A percentile compares a stretch with the other conserved stretches of the same genome.
These are phyloP conservation scores for Aureococcus anophagefferens DNA, from an alignment of 108 stramenopile species.

Conservation along the genomic window DNA sequence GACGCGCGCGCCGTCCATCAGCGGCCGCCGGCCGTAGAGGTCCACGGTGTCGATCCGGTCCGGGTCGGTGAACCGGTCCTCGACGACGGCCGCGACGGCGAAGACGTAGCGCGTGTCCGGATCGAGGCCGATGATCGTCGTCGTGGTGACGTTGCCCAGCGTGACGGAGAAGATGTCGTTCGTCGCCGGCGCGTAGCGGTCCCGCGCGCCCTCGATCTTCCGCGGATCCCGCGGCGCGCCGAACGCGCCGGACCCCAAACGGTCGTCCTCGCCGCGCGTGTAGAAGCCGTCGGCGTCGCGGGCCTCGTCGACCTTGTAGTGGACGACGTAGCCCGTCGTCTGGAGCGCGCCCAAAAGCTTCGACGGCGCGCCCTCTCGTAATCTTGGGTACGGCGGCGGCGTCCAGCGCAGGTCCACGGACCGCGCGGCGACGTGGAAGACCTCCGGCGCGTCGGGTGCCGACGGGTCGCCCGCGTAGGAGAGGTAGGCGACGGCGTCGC, in stretches of 20 bases:
- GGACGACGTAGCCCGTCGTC: constrained; percentile 37
- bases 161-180: constrained; percentile 1
- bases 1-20: constrained; percentile 9
- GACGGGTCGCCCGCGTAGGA: constrained; percentile 29
- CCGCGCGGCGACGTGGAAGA: constrained; percentile 33
- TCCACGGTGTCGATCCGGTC: constrained; percentile 24
- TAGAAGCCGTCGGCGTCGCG: not conserved
- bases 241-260: no score
- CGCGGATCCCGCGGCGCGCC: no score
- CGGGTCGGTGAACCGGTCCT: constrained; percentile 12
- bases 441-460: constrained; percentile 1
- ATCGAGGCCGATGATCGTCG: constrained; percentile 33
- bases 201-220: no score
- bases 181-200: no score
- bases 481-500: constrained; percentile 28
- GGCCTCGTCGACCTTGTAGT: not conserved
- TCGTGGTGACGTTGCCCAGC: constrained; percentile 55
- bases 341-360: no score
- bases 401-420: constrained; percentile 32
- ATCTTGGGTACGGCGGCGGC: not conserved
- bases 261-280: no score
- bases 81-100: constrained; percentile 35
- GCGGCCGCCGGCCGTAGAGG: constrained; percentile 40
- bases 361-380: no score
- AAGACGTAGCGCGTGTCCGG: constrained; percentile 35